Conservation (phyloP, 2,329 filamentous ascomycete genomes). For the Bertia moriformis region DNA sequence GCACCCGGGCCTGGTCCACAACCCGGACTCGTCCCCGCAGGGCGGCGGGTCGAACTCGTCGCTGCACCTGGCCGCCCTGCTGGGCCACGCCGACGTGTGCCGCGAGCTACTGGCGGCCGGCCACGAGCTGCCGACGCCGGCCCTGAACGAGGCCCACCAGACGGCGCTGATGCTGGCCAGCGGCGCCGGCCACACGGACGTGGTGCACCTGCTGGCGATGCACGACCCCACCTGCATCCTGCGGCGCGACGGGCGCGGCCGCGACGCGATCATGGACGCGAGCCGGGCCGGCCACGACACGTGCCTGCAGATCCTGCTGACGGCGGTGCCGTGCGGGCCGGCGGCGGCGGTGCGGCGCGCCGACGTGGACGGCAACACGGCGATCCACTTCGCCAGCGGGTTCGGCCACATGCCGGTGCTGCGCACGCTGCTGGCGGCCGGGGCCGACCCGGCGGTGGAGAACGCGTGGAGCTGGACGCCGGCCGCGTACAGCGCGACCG, state of each 20-base stretch:
- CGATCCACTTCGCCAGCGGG: conserved; percentile 71
- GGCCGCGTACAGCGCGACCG: conserved; percentile 67
- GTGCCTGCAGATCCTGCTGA: conserved; percentile 48
- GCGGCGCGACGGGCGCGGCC: conserved; percentile 50
- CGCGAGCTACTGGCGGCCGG: conserved; percentile 57
- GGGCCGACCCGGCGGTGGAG: conserved; percentile 56
- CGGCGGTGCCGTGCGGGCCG: conserved; percentile 40
- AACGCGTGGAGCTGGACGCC: conserved; percentile 75
- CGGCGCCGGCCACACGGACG: conserved; percentile 52
- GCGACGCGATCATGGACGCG: conserved; percentile 60
- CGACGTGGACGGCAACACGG: conserved; percentile 69
- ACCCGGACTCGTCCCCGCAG: conserved; percentile 56
- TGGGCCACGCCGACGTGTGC: conserved; percentile 58
- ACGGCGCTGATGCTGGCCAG: conserved; percentile 73
- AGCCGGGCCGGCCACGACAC: conserved; percentile 46
- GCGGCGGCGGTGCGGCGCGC: conserved; percentile 35
- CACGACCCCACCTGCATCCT: conserved; percentile 47
- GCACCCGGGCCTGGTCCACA: conserved; percentile 58
- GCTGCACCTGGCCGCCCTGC: conserved; percentile 64
- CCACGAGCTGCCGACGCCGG: conserved; percentile 61
- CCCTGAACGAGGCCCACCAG: conserved; percentile 65
- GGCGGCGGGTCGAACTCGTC: conserved; percentile 64
- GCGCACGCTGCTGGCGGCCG: conserved; percentile 62
- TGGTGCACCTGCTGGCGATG: conserved; percentile 58
- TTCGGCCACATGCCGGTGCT: conserved; percentile 68